Conservation (phyloP, 2,329 filamentous ascomycete species). For the Kalmusia sp. region DNA sequence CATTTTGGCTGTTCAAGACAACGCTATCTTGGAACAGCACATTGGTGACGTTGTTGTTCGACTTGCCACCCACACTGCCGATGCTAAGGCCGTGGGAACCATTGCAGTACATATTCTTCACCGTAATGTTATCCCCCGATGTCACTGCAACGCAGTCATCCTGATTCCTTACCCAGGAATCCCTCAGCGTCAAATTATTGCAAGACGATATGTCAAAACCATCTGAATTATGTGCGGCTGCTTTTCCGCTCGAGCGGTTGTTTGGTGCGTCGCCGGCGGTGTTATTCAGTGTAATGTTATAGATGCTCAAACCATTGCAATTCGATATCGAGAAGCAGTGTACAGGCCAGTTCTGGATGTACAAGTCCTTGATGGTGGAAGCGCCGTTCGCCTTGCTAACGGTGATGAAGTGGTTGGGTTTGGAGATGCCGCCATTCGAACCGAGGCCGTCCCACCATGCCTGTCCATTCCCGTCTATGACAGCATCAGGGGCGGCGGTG, state of each 20-base stretch:
- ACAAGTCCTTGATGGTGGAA: slow-evolving; percentile 51
- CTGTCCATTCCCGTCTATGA: slow-evolving; percentile 30
- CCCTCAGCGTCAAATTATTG: slow-evolving; percentile 47
- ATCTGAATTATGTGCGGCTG: slow-evolving; percentile 57
- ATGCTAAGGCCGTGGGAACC: slow-evolving; percentile 64
- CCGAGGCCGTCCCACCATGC: slow-evolving; percentile 44
- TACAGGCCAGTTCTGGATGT: slow-evolving; percentile 61
- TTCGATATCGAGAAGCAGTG: slow-evolving; percentile 57
- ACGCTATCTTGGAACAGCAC: slow-evolving; percentile 56
- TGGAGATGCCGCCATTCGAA: slow-evolving; percentile 52
- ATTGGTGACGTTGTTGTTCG: slow-evolving; percentile 41
- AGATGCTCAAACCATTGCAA: slow-evolving; percentile 51
- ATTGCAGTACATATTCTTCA: slow-evolving; percentile 51
- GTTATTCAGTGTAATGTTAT: slow-evolving; percentile 63
- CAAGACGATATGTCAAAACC: slow-evolving; percentile 60
- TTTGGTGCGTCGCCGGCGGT: slow-evolving; percentile 56
- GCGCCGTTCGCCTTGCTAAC: slow-evolving; percentile 48
- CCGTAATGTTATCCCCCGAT: slow-evolving; percentile 52
- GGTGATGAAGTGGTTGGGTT: slow-evolving; percentile 39
- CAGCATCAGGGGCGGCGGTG: slow-evolving; percentile 46
- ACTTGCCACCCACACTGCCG: slow-evolving; percentile 61
- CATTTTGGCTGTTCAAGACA: slow-evolving; percentile 60
- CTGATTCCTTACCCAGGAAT: slow-evolving; percentile 60
- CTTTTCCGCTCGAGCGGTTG: slow-evolving; percentile 32
- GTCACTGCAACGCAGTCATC: slow-evolving; percentile 66